These are phyloP conservation scores for Hyaloscypha hepaticicola DNA, from an alignment of 495 filamentous ascomycete species.

Conservation along the genomic window DNA sequence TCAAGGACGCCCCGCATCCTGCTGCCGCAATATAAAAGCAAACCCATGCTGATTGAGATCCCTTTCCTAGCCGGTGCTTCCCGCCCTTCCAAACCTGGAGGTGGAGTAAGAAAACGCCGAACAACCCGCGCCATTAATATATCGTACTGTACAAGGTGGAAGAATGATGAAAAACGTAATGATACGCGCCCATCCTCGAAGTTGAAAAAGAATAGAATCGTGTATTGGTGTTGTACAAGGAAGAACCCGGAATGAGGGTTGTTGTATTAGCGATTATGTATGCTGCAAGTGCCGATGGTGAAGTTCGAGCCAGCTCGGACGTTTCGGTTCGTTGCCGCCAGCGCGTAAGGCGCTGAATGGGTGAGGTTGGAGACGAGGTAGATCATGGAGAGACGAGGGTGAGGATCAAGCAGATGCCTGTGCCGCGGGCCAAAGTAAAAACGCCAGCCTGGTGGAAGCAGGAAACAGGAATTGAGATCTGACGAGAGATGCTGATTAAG, in stretches of 20 bases:
- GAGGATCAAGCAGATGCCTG: neutral
- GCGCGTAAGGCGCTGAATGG: neutral
- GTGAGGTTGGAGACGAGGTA: neutral
- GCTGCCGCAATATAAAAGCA: too few relatives aligned
- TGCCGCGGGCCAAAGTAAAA: neutral
- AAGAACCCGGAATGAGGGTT: neutral
- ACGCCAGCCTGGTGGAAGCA: neutral
- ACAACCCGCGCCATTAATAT: neutral
- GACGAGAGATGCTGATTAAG: neutral
- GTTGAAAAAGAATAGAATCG: neutral
- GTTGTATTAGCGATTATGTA: neutral
- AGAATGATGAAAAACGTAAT: neutral
- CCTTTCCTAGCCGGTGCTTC: neutral
- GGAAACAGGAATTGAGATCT: neutral
- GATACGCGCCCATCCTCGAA: neutral
- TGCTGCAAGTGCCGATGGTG: neutral
- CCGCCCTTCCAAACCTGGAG: neutral
- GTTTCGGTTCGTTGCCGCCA: neutral
- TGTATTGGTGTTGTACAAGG: neutral
- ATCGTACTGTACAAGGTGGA: neutral
- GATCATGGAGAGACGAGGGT: neutral
- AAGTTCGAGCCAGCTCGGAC: neutral
- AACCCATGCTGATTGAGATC: too few relatives aligned
- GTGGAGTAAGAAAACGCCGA: neutral
- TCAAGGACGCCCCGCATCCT: too few relatives aligned